Base-by-base conservation (phyloP, 108 stramenopile genomes). In the Cyclotella atomus region DNA sequence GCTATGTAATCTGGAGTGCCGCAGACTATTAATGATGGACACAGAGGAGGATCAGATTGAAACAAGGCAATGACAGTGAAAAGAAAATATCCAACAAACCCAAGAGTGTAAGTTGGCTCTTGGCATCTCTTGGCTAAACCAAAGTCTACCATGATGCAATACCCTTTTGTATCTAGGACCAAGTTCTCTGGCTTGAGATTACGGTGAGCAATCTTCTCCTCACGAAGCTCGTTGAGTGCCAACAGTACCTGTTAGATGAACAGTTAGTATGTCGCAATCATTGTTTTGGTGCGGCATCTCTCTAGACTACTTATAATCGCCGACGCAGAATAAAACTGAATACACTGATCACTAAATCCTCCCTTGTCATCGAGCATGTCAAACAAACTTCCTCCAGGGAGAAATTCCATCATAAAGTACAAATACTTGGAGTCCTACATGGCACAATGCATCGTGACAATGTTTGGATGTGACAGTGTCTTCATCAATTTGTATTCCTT, bases 111-210 rank as follows among this genome's bases (percentile, higher is more conserved):
- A 15, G 8, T 25, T 33, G 24, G 10, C 1, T 21, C 3, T 24
- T 52, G 10, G 4, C 46, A 32, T 65, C 69, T 71, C 84, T 90
- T 90, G 8, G 89, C 89, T n/a, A 90, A 79, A 20, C 89, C 89
- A 59, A 90, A 88, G 71, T 90, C 89, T 23, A 91, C 86, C 25
- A 91, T 43, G 73, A 88, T 91, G n/a, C 87, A 69, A 69, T 84
- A 88, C 12, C 89, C 89, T 32, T 43, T 47, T 12, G 67, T 45
- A 71, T 88, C 82, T 64, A 91, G 72, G 29, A 91, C 85, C 21
- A 91, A 53, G 62, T 91, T 91, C 56, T 91, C 89, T 16, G 89
- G 89, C 68, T 91, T 91, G n/a, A 91, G 54, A 71, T 91, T 87
- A 8, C 79, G 71, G 36, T 88, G 88, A 15, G 87, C 89, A 61